Base-by-base conservation (phyloP, 176 grass and related monocot species). In the Triticum monococcum region DNA sequence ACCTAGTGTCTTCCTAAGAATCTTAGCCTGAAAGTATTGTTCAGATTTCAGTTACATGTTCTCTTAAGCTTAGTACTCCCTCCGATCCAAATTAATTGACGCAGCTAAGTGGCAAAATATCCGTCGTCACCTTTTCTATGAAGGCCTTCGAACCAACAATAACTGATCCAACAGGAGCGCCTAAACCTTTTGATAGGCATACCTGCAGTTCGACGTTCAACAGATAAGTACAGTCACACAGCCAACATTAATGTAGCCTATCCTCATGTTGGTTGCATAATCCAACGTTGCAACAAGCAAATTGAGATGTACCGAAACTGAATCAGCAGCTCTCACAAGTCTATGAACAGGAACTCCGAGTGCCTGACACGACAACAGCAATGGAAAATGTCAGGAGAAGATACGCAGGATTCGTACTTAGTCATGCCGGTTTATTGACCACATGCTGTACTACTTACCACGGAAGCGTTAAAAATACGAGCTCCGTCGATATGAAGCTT, bases 401-500 rank as follows among this genome's bases (percentile, higher is more conserved):
- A 20, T 54, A 32, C 10, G 46, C 7, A 67, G 17, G 11, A 8
- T 26, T 41, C 33, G 14, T 12, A 32, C 25, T 59, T 59, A 43
- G 36, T 23, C 18, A 45, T 64, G n/a, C 23, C 2, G 9, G 14
- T 66, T 3, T 20, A 18, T 18, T n/a, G 70, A 45, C 41, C 11
- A 5, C 6, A 7, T 17, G 28, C 28, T 30, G 28, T 30, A 31
- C 57, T 86, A 91, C 97, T 92, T 92, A 96, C 97, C 86, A 94
- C 90, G 24, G 97, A 93, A 46, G 97, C 97, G 67, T 99, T 96
- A 64, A 99, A 99, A 68, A 99, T 99, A 22, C 97, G 97, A 56
- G 97, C 94, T 79, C 97, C 97, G 50, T 96, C 97, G 25, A 99
- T 99, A 59, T 99, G 97, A 65, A 99, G 94, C 77, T 96, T 99